Conservation (phyloP, 73 alveolate genomes). For the Paramecium caudatum region DNA sequence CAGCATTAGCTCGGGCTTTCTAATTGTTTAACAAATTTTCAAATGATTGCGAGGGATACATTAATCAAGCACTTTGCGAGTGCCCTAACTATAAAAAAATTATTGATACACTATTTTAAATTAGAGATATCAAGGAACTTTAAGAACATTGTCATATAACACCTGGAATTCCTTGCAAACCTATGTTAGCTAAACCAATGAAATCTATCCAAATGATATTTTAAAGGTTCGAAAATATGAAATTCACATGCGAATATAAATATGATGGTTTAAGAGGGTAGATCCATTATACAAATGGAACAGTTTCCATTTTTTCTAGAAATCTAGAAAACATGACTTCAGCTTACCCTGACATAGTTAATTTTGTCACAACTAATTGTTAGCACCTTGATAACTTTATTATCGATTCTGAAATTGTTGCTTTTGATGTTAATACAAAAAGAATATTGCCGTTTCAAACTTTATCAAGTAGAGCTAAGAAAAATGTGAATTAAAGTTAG, state of each 20-base stretch:
- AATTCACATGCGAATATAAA: conserved; percentile 99
- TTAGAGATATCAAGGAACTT: conserved; percentile 78
- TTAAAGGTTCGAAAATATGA: conserved; percentile 92
- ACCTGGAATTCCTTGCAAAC: conserved; percentile 97
- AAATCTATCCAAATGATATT: conserved; percentile 92
- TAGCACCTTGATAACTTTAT: conserved; percentile 88
- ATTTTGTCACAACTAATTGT: conserved; percentile 77
- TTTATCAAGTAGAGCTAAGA: conserved; percentile 93
- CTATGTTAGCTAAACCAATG: conserved; percentile 99
- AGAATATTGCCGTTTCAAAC: conserved; percentile 98
- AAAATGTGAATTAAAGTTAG: conserved; percentile 94
- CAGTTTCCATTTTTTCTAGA: conserved; percentile 92
- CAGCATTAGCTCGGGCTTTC: conserved; percentile 95
- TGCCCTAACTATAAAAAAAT: conserved; percentile 94
- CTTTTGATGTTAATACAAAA: conserved; percentile 94
- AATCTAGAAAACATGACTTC: conserved; percentile 99
- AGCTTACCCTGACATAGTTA: conserved; percentile 99
- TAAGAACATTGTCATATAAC: conserved; percentile 90
- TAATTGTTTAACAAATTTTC: conserved; percentile 55
- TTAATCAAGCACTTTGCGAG: conserved; percentile 94
- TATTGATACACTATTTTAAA: conserved; percentile 84
- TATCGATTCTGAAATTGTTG: conserved; percentile 99
- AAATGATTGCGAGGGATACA: conserved; percentile 86
- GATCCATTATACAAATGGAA: conserved; percentile 87
- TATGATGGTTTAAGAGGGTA: conserved; percentile 99